Base-by-base conservation (phyloP, 176 grass and related monocot genomes). In the Zizania latifolia region DNA sequence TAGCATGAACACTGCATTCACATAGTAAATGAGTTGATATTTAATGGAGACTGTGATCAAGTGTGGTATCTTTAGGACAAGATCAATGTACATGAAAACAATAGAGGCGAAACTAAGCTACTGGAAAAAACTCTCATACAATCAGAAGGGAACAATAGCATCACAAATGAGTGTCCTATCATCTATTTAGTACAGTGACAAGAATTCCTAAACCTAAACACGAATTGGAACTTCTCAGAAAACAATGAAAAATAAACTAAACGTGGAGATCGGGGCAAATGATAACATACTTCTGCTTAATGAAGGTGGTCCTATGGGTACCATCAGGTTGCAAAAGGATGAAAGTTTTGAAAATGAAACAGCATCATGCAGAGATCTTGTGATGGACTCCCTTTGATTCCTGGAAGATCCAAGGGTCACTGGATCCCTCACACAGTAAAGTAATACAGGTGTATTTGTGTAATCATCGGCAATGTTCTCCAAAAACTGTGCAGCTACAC, bases 401-500 rank as follows among this genome's bases (percentile, higher is more conserved):
- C 51, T 74, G 55, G 58, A 19, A 82, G 82, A 69, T 68, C 71
- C 57, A 88, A 88, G 58, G 61, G 84, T 70, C 57, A 58, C 23
- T 69, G 87, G 84, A 86, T 90, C 84, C 82, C 91, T 90, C 35
- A 70, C 91, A 88, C 82, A 64, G 64, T 92, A 94, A 44, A 99
- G 72, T 78, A 99, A 76, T 45, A 99, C 86, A 68, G 84, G 95
- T 61, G 71, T 77, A 66, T 92, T 94, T 80, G 95, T 76, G 59
- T 99, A 99, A 77, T 99, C 91, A 93, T 98, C 95, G 38, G 82
- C 84, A 48, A 94, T 84, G 68, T 78, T 92, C 83, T 99, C 91
- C 77, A 92, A 83, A 85, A 82, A 88, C 43, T 89, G 79, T 65
- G 79, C 85, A 84, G 86, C 88, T 35, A 92, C 64, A 53, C 56